These are phyloP conservation scores for Yamadazyma akitaensis DNA, from an alignment of 805 yeast species.

Conservation along the genomic window DNA sequence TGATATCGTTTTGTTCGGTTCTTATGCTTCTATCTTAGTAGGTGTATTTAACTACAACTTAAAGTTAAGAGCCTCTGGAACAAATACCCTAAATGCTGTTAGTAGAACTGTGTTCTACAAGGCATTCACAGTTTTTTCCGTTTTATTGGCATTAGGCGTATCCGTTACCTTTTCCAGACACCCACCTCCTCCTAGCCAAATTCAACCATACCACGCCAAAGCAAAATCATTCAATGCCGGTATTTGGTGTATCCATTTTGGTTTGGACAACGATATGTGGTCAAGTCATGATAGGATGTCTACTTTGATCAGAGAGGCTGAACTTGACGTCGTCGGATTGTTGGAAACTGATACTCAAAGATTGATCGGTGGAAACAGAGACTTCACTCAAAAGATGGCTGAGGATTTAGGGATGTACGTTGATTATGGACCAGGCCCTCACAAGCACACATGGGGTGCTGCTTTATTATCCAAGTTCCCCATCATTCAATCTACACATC, in stretches of 20 bases:
- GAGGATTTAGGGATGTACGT: constrained; percentile 93
- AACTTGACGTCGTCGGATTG: constrained; percentile 86
- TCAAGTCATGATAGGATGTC: constrained; percentile 89
- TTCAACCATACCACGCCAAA: constrained; percentile 45
- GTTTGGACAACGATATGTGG: constrained; percentile 98
- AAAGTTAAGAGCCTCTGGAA: constrained; percentile 20
- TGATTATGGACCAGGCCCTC: constrained; percentile 97
- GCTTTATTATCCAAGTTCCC: constrained; percentile 93
- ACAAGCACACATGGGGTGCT: constrained; percentile 98
- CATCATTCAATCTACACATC: constrained; percentile 84
- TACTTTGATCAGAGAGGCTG: constrained; percentile 76
- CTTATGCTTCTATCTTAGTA: constrained; percentile 50
- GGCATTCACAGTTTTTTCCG: constrained; percentile 32
- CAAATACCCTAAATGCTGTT: constrained; percentile 19
- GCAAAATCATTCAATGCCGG: constrained; percentile 84
- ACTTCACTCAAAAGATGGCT: constrained; percentile 84
- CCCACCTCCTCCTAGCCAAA: constrained; percentile 39
- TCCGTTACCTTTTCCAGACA: constrained; percentile 54
- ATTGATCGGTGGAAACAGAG: constrained; percentile 92
- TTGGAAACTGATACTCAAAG: constrained; percentile 93
- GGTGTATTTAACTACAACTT: constrained; percentile 47
- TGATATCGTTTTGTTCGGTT: constrained; percentile 61
- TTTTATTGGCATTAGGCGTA: constrained; percentile 50
- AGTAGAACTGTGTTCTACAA: constrained; percentile 20
- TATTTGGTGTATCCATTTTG: constrained; percentile 98